Percentiles rank a stretch among this genome's conserved stretches.
Conservation (phyloP, 192 early-diverging fungal species). For the Podila clonocystis region DNA sequence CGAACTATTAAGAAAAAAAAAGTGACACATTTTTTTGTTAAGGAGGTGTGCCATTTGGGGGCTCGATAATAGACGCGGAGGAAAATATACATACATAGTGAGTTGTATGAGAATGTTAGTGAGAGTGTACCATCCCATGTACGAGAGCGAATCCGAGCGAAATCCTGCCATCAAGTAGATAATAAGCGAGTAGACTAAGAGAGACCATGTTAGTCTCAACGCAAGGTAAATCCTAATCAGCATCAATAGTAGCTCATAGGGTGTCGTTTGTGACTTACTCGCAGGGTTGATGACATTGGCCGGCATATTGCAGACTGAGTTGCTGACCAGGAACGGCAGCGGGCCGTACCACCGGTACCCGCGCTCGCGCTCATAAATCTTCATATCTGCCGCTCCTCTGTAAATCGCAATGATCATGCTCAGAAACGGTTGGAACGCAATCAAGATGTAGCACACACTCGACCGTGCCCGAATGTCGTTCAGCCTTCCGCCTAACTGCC, state of each 20-base stretch:
- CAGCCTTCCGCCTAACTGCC: neutral
- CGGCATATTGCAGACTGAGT: neutral
- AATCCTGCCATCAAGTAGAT: slow-evolving; percentile 12
- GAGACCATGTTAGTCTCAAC: neutral
- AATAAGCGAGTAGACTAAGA: slow-evolving; percentile 8
- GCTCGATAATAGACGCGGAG: neutral
- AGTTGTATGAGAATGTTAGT: slow-evolving; percentile 8
- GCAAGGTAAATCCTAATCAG: neutral
- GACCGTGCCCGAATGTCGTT: slow-evolving; percentile 6
- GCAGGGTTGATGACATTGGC: neutral
- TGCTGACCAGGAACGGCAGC: slow-evolving; percentile 2
- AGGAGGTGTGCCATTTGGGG: neutral
- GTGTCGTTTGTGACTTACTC: neutral
- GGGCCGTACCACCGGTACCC: slow-evolving; percentile 13
- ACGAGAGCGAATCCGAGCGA: slow-evolving; percentile 5
- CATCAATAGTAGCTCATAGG: neutral
- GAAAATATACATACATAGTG: neutral
- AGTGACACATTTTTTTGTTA: neutral
- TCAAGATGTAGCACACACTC: slow-evolving; percentile 1
- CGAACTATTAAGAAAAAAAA: neutral
- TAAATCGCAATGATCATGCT: slow-evolving; percentile 3
- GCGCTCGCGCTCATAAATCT: slow-evolving; percentile 17
- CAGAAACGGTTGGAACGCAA: slow-evolving; percentile 3
- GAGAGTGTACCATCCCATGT: neutral
- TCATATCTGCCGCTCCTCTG: neutral